Base-by-base conservation (phyloP, 805 yeast species). In the Teunomyces stri region DNA sequence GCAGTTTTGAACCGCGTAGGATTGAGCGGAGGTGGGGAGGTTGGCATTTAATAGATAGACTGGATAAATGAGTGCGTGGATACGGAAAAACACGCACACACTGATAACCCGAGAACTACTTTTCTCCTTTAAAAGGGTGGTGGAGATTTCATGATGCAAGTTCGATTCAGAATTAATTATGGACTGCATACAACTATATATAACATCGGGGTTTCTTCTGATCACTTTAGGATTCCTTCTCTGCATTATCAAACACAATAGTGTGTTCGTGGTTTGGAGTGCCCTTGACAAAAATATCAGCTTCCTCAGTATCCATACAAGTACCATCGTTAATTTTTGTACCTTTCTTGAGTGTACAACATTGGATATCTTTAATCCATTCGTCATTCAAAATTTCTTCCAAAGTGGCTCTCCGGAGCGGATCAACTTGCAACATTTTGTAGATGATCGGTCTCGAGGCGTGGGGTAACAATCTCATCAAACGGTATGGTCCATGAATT, bases 401-500 rank as follows among this genome's bases (percentile, higher is more conserved):
- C 59, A 87, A 66, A 1, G 87, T 78, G 1, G 90, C 88, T 58
- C 95, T 76, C 48, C 75, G 69, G 1, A 49, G 47, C 9, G 86
- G 83, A 53, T 86, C 88, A 12, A 85, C 71, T 44, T 74, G 74
- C 22, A 87, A 66, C 82, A 87, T 85, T 49, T 68, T 74, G 20
- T 86, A 82, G 27, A 87, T 72, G 9, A 87, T 71, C 10, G 92
- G 94, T 64, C 96, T 77, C 12, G 94, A 72, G 6, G 92, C 90
- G 63, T 87, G 96, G 4, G 96, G 96, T 31, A 87, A 67, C 43
- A 87, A 69, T 66, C 96, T 79, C 84, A 87, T 80, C 53, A 87
- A 69, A 61, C 96, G 74, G 66, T 87, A 87, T 9, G 94, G 92
- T 5, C 96, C 96, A 58, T 86, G 90, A 20, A 86, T 81, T 51